phyloP scores from a whole-genome alignment of 305 asterid genomes.

The Fraxinus greggii region DNA sequence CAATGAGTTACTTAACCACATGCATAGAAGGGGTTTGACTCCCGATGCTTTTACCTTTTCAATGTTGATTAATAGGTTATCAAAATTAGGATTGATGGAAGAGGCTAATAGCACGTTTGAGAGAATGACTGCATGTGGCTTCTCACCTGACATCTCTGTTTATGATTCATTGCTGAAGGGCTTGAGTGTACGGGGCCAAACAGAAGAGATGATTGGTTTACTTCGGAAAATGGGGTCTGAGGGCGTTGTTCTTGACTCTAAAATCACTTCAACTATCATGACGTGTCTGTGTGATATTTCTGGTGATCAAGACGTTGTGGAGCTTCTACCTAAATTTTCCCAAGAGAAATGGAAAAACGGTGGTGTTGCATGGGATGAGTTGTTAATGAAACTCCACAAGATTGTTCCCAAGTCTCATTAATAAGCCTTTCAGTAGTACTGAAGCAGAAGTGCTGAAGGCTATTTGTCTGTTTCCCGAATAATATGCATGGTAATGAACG shows the following conservation, averaged over 20 bases:
- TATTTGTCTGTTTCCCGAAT: neutral
- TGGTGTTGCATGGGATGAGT: conserved; percentile 38
- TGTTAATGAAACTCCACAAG: conserved; percentile 40
- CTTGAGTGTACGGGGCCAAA: conserved; percentile 43
- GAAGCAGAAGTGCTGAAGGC: neutral
- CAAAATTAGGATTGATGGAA: conserved; percentile 50
- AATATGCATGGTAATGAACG: neutral
- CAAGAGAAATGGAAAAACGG: conserved; percentile 30
- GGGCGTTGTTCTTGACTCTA: conserved; percentile 52
- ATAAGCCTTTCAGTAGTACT: neutral
- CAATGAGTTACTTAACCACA: conserved; percentile 41
- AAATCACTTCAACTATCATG: conserved; percentile 54
- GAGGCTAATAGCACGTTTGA: conserved; percentile 57
- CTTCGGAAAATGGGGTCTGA: conserved; percentile 50
- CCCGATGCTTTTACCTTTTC: conserved; percentile 56
- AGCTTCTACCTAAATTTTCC: conserved; percentile 47
- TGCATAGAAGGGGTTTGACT: conserved; percentile 45
- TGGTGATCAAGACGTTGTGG: conserved; percentile 38
- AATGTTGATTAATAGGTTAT: conserved; percentile 50
- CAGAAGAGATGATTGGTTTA: conserved; percentile 44
- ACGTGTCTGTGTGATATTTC: conserved; percentile 46
- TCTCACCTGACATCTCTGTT: conserved; percentile 35
- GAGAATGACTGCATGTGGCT: conserved; percentile 49
- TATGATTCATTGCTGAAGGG: conserved; percentile 66
- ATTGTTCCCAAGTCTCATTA: conserved; percentile 32